These are phyloP conservation scores for Penicillium maclennaniae DNA, from an alignment of 495 filamentous ascomycete genomes.

Conservation along the genomic window DNA sequence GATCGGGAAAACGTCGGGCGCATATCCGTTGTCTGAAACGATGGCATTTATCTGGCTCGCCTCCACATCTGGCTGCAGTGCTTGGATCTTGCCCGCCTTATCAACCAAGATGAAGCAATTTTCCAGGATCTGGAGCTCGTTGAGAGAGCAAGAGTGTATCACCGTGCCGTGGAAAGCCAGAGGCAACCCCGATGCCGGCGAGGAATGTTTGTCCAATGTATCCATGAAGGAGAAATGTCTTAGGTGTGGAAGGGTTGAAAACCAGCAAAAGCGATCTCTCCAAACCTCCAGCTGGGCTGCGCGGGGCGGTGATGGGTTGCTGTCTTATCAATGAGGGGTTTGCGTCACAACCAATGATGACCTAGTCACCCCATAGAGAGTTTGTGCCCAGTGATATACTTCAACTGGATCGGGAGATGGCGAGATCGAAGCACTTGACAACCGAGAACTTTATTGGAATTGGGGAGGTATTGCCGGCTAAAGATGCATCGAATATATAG, in stretches of 20 bases:
- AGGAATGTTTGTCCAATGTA: slow-evolving; percentile 10
- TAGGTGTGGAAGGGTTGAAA: background rate
- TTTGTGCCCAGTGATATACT: background rate
- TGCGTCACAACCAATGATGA: background rate
- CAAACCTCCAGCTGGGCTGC: too few relatives aligned
- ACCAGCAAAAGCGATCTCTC: too few relatives aligned
- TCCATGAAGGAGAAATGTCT: slow-evolving; percentile 4
- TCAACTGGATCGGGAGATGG: too few relatives aligned
- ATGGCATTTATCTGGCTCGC: slow-evolving; percentile 19
- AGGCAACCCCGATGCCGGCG: slow-evolving; percentile 17
- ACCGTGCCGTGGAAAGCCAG: slow-evolving; percentile 50
- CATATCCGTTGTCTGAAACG: slow-evolving; percentile 25
- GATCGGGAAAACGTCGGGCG: slow-evolving; percentile 31
- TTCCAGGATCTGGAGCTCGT: slow-evolving; percentile 45
- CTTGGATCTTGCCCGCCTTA: slow-evolving; percentile 39
- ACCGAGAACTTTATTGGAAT: too few relatives aligned
- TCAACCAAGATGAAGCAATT: slow-evolving; percentile 43
- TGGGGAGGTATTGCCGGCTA: too few relatives aligned
- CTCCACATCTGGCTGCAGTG: slow-evolving; percentile 19
- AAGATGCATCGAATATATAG: too few relatives aligned
- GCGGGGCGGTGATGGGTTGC: background rate
- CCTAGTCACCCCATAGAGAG: background rate
- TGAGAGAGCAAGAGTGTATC: slow-evolving; percentile 44
- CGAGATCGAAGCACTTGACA: too few relatives aligned
- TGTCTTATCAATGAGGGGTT: slow-evolving; percentile 7